Evolutionary conservation across 352 stramenopile genomes (phyloP).

Genomic region (Phytophthora pseudosyringae): DNA sequence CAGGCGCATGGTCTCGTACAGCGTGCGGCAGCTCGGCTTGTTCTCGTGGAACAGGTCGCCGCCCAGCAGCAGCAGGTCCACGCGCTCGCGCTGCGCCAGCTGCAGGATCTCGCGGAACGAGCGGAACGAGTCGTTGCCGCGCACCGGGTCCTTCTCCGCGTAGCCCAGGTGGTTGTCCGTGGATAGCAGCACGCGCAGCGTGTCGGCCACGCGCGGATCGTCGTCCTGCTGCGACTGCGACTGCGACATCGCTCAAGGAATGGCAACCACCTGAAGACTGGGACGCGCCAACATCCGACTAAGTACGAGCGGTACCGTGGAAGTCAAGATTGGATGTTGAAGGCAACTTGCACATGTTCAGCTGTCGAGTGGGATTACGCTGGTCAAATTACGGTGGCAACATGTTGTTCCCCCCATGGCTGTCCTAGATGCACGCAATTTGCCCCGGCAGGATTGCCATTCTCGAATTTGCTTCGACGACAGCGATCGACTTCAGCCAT

Average conservation of each 20-base stretch:
- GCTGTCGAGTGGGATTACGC: too few relatives aligned
- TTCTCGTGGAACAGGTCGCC: conserved; percentile 99
- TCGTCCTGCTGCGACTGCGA: conserved; percentile 4
- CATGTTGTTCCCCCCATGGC: not conserved
- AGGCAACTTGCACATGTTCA: not conserved
- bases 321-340: conserved; percentile 1
- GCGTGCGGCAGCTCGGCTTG: conserved; percentile 95
- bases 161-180: conserved; percentile 99
- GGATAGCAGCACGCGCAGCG: conserved; percentile 92
- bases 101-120: conserved; percentile 90
- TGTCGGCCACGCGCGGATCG: conserved; percentile 40
- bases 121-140: conserved; percentile 93
- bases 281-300: conserved; percentile 2
- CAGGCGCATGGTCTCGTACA: conserved; percentile 98
- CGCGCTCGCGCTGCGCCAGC: conserved; percentile 65
- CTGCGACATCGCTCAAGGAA: conserved; percentile 18
- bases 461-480: conserved; percentile 3
- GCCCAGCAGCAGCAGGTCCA: conserved; percentile 95
- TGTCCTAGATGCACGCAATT: too few relatives aligned
- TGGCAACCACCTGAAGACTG: not conserved
- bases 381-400: not conserved
- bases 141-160: conserved; percentile 95
- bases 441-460: not conserved
- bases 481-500: not conserved
- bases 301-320: conserved; percentile 14